Conservation (phyloP, 306 rosid genomes). For the Lathyrus tuberosus region DNA sequence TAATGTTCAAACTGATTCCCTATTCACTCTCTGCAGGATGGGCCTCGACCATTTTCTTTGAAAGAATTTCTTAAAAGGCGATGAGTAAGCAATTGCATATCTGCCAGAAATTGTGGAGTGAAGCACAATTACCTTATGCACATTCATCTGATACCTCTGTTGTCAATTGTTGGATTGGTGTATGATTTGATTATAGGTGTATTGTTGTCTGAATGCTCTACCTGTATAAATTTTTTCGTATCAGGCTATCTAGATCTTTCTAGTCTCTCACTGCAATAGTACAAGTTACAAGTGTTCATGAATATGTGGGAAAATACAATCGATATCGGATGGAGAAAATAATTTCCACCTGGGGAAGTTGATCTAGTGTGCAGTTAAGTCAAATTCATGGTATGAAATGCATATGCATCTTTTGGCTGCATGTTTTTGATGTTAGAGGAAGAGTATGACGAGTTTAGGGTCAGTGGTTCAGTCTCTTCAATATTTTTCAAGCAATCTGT, state of each 20-base stretch:
- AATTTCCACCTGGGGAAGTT: constrained; percentile 17
- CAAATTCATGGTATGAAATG: too few relatives aligned
- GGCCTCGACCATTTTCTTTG: constrained; percentile 65
- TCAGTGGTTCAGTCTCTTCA: too few relatives aligned
- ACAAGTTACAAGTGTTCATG: constrained; percentile 22
- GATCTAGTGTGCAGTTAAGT: constrained; percentile 28
- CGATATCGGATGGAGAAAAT: constrained; percentile 16
- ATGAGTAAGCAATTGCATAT: constrained; percentile 36
- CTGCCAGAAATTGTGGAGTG: constrained; percentile 31
- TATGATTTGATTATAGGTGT: constrained; percentile 39
- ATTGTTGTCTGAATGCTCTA: constrained; percentile 28
- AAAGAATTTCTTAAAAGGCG: constrained; percentile 69
- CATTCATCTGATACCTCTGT: constrained; percentile 36
- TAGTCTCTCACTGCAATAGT: constrained; percentile 26
- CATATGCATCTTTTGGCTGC: too few relatives aligned
- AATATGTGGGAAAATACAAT: constrained; percentile 9
- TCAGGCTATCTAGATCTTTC: constrained; percentile 39
- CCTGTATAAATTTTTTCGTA: constrained; percentile 23
- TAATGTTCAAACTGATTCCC: constrained; percentile 30
- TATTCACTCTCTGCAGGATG: constrained; percentile 62
- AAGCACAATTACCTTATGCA: constrained; percentile 35
- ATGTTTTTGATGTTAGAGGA: too few relatives aligned
- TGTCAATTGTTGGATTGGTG: constrained; percentile 30
- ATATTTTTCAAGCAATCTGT: too few relatives aligned
- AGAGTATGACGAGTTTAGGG: too few relatives aligned